These are phyloP conservation scores for Musa schizocarpa DNA, from an alignment of 176 grass and related monocot genomes.

Conservation along the genomic window DNA sequence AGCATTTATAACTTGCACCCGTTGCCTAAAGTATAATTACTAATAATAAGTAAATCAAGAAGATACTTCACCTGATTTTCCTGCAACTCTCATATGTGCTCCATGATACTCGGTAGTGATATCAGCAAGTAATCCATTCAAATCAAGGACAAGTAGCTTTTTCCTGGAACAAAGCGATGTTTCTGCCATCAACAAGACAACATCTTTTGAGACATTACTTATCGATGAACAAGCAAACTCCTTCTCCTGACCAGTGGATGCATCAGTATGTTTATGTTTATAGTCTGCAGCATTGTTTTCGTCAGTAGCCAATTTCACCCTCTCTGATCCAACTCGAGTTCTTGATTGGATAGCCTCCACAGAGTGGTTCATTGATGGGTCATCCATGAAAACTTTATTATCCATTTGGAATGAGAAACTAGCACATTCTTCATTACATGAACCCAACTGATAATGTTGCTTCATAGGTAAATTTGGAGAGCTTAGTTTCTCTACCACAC, in stretches of 20 bases:
- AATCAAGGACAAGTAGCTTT: conserved; percentile 93
- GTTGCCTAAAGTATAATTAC: neutral
- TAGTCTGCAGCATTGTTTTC: conserved; percentile 12
- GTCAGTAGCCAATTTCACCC: neutral
- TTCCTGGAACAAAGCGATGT: conserved; percentile 31
- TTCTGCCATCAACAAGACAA: conserved; percentile 3
- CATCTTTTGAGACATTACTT: too few species aligned
- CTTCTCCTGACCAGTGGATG: conserved; percentile 7
- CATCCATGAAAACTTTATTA: neutral
- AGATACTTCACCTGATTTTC: conserved; percentile 59
- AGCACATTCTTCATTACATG: conserved; percentile 23
- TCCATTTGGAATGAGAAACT: conserved; percentile 21
- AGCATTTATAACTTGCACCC: neutral
- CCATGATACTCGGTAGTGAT: conserved; percentile 45
- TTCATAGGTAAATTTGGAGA: neutral
- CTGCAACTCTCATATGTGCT: conserved; percentile 51
- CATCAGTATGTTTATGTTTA: conserved; percentile 15
- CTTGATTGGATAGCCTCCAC: neutral
- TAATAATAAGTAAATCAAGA: neutral
- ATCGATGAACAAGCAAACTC: neutral
- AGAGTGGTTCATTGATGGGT: neutral
- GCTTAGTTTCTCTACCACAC: conserved; percentile 18
- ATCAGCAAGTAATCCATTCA: conserved; percentile 91
- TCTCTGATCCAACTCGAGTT: neutral
- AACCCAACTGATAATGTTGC: conserved; percentile 15